Conservation (phyloP, 305 asterid species). For the Ajuga reptans region DNA sequence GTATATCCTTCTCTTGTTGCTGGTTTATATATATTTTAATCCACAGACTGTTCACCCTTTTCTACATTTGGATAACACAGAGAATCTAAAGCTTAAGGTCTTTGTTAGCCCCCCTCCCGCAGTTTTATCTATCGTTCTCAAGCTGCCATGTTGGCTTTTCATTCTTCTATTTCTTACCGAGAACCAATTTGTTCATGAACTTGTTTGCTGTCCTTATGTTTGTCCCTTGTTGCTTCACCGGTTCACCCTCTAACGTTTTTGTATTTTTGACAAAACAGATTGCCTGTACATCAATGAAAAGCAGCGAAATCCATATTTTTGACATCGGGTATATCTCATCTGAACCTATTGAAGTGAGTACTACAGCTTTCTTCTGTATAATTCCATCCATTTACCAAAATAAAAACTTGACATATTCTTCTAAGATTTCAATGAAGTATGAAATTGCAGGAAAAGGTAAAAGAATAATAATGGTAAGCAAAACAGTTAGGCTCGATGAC, state of each 20-base stretch:
- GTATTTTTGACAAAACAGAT: slow-evolving; percentile 38
- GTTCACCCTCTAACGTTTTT: slow-evolving; percentile 11
- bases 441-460: no score
- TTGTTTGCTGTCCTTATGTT: background rate
- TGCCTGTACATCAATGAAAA: slow-evolving; percentile 69
- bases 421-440: background rate
- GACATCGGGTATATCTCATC: slow-evolving; percentile 78
- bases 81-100: no score
- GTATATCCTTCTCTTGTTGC: no score
- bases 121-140: background rate
- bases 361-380: slow-evolving; percentile 1
- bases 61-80: no score
- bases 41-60: no score
- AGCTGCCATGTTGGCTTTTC: background rate
- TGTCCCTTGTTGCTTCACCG: slow-evolving; percentile 17
- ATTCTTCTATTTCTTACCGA: background rate
- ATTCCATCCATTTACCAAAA: background rate
- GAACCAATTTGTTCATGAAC: background rate
- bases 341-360: slow-evolving; percentile 76
- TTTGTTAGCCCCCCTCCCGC: no score
- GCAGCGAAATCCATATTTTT: slow-evolving; percentile 53
- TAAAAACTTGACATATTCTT: background rate
- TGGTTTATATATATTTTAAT: no score
- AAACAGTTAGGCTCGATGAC: background rate
- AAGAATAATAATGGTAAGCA: no score